Conservation (phyloP, 2,329 filamentous ascomycete genomes). For the Aspergillus fumigatiaffinis region DNA sequence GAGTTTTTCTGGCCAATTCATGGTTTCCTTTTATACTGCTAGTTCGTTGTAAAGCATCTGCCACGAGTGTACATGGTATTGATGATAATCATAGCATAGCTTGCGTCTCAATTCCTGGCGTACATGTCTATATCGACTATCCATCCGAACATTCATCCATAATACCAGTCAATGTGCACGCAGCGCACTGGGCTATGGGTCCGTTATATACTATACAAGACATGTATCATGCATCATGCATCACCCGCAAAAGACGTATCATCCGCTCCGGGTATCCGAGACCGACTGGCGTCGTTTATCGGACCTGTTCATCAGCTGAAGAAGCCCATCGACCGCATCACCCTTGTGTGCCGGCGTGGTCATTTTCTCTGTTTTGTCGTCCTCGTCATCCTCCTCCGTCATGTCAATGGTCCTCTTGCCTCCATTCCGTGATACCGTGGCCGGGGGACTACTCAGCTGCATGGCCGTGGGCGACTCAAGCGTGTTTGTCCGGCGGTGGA, state of each 20-base stretch:
- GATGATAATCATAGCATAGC: neutral
- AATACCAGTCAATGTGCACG: neutral
- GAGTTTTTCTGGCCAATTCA: neutral
- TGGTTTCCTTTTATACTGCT: neutral
- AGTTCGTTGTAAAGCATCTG: neutral
- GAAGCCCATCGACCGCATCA: slow-evolving; percentile 36
- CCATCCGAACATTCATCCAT: neutral
- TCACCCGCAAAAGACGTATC: neutral
- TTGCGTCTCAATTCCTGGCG: neutral
- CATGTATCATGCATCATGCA: neutral
- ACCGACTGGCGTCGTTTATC: slow-evolving; percentile 20
- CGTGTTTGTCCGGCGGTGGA: slow-evolving; percentile 3
- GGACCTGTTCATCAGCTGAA: slow-evolving; percentile 38
- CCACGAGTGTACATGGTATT: neutral
- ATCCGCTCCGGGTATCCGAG: slow-evolving; percentile 20
- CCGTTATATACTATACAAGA: neutral
- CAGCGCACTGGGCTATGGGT: neutral
- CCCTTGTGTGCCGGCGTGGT: slow-evolving; percentile 29
- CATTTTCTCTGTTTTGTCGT: neutral
- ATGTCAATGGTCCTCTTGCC: neutral
- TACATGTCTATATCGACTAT: neutral
- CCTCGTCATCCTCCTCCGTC: neutral
- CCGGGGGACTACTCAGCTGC: slow-evolving; percentile 35
- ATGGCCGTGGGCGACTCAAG: slow-evolving; percentile 30
- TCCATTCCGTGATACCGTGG: slow-evolving; percentile 20